phyloP scores from a whole-genome alignment of 192 early-diverging fungal genomes.

The Backusella parvicylindrica region DNA sequence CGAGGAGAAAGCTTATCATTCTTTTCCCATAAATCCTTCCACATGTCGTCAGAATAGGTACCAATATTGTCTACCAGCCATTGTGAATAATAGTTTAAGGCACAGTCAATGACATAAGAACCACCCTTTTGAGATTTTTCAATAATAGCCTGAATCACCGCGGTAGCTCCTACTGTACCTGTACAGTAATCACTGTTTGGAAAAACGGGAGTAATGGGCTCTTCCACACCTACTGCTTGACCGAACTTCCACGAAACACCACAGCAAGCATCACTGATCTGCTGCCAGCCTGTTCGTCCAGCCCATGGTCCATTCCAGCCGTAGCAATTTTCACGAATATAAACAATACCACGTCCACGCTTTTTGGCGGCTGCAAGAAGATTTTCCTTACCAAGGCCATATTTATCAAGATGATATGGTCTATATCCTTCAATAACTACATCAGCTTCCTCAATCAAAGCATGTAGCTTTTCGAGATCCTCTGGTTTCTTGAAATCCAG shows the following conservation, averaged over 20 bases:
- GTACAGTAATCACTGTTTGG: not conserved
- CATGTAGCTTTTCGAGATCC: not conserved
- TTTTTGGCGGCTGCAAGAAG: not conserved
- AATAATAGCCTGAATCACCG: not conserved
- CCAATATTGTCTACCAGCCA: constrained; percentile 11
- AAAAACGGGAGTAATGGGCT: not conserved
- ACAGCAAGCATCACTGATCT: constrained; percentile 4
- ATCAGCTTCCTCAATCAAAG: constrained; percentile 13
- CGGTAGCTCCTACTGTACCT: not conserved
- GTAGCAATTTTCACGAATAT: constrained; percentile 14
- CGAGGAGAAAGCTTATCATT: not conserved
- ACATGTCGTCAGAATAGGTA: not conserved
- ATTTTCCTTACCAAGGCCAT: constrained; percentile 5
- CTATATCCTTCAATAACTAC: constrained; percentile 8
- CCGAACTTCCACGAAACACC: constrained; percentile 11
- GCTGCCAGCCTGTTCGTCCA: constrained; percentile 12
- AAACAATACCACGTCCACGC: constrained; percentile 6
- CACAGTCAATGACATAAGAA: constrained; percentile 6
- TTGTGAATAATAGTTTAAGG: constrained; percentile 9
- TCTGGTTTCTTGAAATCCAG: not conserved
- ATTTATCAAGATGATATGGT: constrained; percentile 13
- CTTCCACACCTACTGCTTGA: not conserved
- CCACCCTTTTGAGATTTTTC: constrained; percentile 4
- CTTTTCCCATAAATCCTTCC: not conserved
- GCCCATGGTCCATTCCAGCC: constrained; percentile 15